Percentiles rank a stretch among this genome's conserved stretches.
phyloP scores from a whole-genome alignment of 2,329 filamentous ascomycete species.

The Claviceps paspali region DNA sequence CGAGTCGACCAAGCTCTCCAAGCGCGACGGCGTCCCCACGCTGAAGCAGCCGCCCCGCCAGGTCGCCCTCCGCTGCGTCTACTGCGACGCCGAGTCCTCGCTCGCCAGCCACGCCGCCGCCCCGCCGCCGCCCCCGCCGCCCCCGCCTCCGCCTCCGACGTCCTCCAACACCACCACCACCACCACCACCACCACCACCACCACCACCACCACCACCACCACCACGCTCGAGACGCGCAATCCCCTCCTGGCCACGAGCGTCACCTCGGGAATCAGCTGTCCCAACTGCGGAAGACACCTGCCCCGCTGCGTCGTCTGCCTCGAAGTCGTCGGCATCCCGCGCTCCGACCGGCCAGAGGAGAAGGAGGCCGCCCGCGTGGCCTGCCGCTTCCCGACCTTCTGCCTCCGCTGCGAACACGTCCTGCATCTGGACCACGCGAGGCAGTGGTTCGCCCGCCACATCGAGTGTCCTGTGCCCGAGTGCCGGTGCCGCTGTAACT shows the following conservation, averaged over 20 bases:
- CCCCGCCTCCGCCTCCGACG: background rate
- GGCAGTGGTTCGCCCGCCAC: conserved; percentile 50
- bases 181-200: background rate
- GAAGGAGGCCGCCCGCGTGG: conserved; percentile 31
- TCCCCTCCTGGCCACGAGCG: conserved; percentile 40
- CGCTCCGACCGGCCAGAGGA: conserved; percentile 42
- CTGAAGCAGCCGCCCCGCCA: conserved; percentile 52
- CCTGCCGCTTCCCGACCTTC: conserved; percentile 50
- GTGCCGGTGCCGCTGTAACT: conserved; percentile 50
- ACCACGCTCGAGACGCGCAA: conserved; percentile 27
- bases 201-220: background rate
- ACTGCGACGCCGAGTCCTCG: conserved; percentile 51
- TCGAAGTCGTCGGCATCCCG: conserved; percentile 50
- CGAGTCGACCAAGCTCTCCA: conserved; percentile 55
- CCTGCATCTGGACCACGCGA: conserved; percentile 50
- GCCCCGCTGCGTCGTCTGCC: conserved; percentile 51
- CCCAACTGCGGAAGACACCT: conserved; percentile 52
- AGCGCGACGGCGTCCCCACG: conserved; percentile 45
- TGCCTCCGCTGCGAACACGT: conserved; percentile 55
- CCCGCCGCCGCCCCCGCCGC: background rate
- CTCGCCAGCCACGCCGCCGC: conserved; percentile 24
- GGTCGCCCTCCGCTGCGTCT: conserved; percentile 60
- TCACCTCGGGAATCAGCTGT: conserved; percentile 47
- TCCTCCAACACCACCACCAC: background rate
- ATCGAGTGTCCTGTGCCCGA: conserved; percentile 54